Conservation (phyloP, 2,329 filamentous ascomycete species). For the Colletotrichum viniferum region DNA sequence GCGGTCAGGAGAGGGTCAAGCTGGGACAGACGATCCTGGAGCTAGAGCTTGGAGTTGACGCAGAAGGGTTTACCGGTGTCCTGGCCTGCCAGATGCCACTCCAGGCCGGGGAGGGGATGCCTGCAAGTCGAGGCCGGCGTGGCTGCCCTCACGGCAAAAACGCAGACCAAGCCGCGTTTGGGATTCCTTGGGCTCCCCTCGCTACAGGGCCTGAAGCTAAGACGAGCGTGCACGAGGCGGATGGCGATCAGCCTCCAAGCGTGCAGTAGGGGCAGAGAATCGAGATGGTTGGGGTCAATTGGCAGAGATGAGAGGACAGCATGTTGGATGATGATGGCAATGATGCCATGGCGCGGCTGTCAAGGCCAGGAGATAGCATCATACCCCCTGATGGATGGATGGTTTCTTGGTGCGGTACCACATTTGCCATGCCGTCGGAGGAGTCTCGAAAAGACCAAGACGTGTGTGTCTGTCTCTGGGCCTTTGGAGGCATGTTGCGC, state of each 20-base stretch:
- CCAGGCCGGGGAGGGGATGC: background rate
- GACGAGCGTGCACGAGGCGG: background rate
- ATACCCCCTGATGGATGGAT: background rate
- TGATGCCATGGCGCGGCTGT: constrained; percentile 3
- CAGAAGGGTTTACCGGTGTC: background rate
- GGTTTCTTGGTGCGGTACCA: background rate
- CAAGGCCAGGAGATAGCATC: background rate
- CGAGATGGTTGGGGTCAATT: background rate
- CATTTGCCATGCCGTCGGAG: background rate
- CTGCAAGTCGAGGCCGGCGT: background rate
- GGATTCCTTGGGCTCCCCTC: background rate
- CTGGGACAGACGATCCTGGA: background rate
- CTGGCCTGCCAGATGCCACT: background rate
- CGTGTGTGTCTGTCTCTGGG: background rate
- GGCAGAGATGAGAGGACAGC: background rate
- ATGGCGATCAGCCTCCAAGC: background rate
- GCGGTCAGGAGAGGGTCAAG: background rate
- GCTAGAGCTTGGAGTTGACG: background rate
- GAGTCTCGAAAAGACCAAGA: background rate
- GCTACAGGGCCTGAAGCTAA: background rate
- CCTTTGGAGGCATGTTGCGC: background rate
- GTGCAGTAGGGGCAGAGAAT: background rate
- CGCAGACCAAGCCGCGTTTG: background rate
- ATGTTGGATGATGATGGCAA: background rate
- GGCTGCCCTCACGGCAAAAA: background rate